Evolutionary conservation across 331 rosid genomes (phyloP).

Genomic region (Acacia pycnantha): DNA sequence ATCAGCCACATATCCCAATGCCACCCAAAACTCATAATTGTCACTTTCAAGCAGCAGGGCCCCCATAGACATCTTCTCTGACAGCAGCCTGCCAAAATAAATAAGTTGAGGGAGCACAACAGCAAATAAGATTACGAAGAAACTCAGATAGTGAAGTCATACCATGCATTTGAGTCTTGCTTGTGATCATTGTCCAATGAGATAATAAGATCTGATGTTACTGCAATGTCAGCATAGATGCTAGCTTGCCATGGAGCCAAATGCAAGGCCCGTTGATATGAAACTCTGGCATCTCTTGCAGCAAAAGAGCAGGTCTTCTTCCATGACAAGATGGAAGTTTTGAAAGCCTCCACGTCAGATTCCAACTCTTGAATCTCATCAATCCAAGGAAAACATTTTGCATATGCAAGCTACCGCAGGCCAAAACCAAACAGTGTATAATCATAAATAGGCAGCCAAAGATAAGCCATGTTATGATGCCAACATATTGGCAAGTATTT

Average conservation of each 20-base stretch:
- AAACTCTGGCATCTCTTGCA: conserved; percentile 59
- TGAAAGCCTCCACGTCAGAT: conserved; percentile 57
- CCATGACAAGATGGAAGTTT: conserved; percentile 75
- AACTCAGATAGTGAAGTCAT: conserved; percentile 33
- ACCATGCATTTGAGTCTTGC: conserved; percentile 55
- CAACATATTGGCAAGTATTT: conserved; percentile 9
- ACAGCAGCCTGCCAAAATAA: conserved; percentile 58
- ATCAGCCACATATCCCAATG: conserved; percentile 71
- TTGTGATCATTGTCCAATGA: conserved; percentile 39
- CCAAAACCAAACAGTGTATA: conserved; percentile 29
- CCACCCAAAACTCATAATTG: conserved; percentile 89
- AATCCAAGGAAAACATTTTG: conserved; percentile 90
- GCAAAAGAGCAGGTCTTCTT: conserved; percentile 63
- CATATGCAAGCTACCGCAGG: conserved; percentile 70
- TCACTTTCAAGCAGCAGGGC: conserved; percentile 89
- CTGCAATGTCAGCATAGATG: conserved; percentile 77
- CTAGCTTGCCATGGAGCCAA: conserved; percentile 95
- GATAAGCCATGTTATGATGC: conserved; percentile 15
- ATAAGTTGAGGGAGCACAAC: conserved; percentile 24
- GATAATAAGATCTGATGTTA: conserved; percentile 54
- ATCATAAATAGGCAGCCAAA: conserved; percentile 25
- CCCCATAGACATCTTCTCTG: conserved; percentile 88
- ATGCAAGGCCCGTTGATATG: conserved; percentile 85
- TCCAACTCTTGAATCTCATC: conserved; percentile 59
- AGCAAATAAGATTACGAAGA: conserved; percentile 19